Percentiles rank a stretch among this genome's conserved stretches.
Conservation (phyloP, 768 basidiomycete species). For the Dioszegia crocea region DNA sequence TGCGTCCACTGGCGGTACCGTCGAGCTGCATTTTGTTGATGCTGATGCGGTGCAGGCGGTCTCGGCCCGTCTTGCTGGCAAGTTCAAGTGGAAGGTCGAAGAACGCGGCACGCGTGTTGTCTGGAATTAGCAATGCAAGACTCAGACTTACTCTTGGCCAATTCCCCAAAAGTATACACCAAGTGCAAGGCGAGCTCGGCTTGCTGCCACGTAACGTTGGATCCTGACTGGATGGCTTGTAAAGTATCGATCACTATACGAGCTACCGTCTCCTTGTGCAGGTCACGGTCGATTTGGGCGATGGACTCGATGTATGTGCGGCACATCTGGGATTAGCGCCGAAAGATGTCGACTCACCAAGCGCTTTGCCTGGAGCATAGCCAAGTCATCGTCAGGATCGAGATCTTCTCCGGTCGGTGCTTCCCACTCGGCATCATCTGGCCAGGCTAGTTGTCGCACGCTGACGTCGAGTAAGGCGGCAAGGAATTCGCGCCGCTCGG, state of each 20-base stretch:
- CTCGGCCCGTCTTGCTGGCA: constrained; percentile 51
- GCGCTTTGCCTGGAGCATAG: constrained; percentile 76
- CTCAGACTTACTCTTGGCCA: constrained; percentile 64
- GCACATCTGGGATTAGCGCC: constrained; percentile 14
- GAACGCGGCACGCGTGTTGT: constrained; percentile 79
- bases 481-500: constrained; percentile 70
- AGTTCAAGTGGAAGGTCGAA: constrained; percentile 70
- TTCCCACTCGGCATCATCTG: constrained; percentile 60
- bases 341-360: constrained; percentile 56
- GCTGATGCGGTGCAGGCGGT: constrained; percentile 32
- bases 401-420: constrained; percentile 54
- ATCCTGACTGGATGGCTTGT: constrained; percentile 54
- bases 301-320: constrained; percentile 66
- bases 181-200: constrained; percentile 91
- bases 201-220: constrained; percentile 74
- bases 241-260: constrained; percentile 71
- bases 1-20: constrained; percentile 27
- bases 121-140: constrained; percentile 34
- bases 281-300: constrained; percentile 73
- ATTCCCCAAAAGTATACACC: constrained; percentile 88
- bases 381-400: constrained; percentile 79
- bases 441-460: constrained; percentile 84
- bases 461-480: constrained; percentile 70
- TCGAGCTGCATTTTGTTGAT: constrained; percentile 29
- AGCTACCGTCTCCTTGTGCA: constrained; percentile 74